Evolutionary conservation across 768 basidiomycete species (phyloP).

Genomic region (Tubosaeta sp.): DNA sequence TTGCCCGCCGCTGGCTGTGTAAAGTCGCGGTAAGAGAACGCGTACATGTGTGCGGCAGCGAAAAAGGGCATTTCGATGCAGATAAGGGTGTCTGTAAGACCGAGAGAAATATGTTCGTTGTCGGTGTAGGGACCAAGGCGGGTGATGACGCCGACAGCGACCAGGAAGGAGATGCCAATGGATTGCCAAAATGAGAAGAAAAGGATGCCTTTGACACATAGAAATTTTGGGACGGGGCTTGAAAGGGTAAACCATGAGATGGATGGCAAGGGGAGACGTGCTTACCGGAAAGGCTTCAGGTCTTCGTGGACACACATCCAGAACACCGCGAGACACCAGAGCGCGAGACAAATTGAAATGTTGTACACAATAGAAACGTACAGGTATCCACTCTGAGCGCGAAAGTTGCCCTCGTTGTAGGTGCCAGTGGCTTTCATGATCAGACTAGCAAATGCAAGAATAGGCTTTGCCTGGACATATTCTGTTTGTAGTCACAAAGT

Average conservation of each 20-base stretch:
- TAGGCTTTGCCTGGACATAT: conserved; percentile 95
- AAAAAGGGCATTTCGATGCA: conserved; percentile 98
- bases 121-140: conserved; percentile 85
- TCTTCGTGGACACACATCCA: conserved; percentile 93
- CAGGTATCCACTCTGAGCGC: conserved; percentile 82
- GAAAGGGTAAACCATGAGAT: neutral
- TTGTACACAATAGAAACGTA: conserved; percentile 88
- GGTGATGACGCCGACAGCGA: conserved; percentile 71
- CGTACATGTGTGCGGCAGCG: conserved; percentile 91
- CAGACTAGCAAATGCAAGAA: conserved; percentile 79
- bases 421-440: conserved; percentile 83
- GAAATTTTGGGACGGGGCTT: conserved; percentile 93
- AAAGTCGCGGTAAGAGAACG: conserved; percentile 89
- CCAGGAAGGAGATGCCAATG: conserved; percentile 81
- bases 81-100: conserved; percentile 85
- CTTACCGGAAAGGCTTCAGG: conserved; percentile 81
- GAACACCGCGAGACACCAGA: conserved; percentile 94
- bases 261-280: neutral
- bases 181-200: conserved; percentile 99
- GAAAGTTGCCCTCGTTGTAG: conserved; percentile 87
- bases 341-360: conserved; percentile 68
- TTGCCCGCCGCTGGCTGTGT: conserved; percentile 42
- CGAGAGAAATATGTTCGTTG: conserved; percentile 83
- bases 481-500: conserved; percentile 45
- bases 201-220: conserved; percentile 96